phyloP scores from a whole-genome alignment of 805 yeast species.

The Henningerozyma blattae region DNA sequence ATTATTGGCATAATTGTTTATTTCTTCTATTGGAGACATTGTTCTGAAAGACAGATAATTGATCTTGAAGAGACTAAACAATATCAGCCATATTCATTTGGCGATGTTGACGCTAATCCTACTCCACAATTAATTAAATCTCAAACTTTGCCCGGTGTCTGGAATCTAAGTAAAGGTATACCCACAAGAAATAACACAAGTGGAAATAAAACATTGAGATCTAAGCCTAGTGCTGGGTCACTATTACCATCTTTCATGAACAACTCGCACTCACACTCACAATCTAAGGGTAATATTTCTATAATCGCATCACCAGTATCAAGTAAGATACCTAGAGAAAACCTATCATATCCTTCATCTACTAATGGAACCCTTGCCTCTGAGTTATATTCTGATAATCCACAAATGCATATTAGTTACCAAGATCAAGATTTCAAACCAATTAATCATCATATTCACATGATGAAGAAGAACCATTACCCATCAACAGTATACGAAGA shows the following conservation, averaged over 20 bases:
- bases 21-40: conserved; percentile 32
- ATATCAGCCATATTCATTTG: conserved; percentile 26
- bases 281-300: background rate
- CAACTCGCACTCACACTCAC: no score
- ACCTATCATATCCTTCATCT: no score
- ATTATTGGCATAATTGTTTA: conserved; percentile 29
- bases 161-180: conserved; percentile 2
- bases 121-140: conserved; percentile 10
- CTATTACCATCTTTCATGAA: background rate
- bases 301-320: background rate
- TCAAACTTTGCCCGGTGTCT: conserved; percentile 3
- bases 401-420: background rate
- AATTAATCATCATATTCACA: background rate
- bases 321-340: no score
- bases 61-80: conserved; percentile 32
- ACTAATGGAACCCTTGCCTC: no score
- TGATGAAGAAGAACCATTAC: background rate
- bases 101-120: conserved; percentile 20
- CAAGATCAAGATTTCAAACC: background rate
- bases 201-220: conserved; percentile 1
- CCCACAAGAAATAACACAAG: conserved; percentile 5
- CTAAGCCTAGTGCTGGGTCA: conserved; percentile 3
- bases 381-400: no score
- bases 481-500: conserved; percentile 9
- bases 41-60: conserved; percentile 24